Percentiles rank a stretch among this genome's conserved stretches.
Evolutionary conservation across 768 basidiomycete species (phyloP).

Genomic region (Russula ochroleuca): DNA sequence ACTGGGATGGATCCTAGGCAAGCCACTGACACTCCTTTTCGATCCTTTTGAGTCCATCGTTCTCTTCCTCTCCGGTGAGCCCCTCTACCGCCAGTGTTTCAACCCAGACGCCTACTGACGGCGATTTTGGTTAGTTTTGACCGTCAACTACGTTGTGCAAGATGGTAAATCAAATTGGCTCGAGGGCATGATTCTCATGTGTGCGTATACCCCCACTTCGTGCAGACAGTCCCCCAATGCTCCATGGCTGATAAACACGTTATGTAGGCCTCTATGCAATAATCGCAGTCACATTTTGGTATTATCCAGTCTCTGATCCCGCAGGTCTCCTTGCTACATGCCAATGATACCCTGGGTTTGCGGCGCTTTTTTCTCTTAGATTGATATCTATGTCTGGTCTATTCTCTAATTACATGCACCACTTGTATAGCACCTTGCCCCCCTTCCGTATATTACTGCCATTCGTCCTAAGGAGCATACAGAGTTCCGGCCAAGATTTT

Average conservation of each 20-base stretch:
- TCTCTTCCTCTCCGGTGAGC: constrained; percentile 44
- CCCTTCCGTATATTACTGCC: not conserved
- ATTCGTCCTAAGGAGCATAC: not conserved
- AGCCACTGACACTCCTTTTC: constrained; percentile 75
- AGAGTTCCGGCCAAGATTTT: not conserved
- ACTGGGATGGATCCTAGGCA: constrained; percentile 77
- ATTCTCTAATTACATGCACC: not conserved
- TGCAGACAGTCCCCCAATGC: no score
- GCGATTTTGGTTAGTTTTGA: constrained; percentile 51
- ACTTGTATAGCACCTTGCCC: not conserved
- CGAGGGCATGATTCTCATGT: constrained; percentile 70
- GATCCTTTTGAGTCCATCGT: constrained; percentile 32
- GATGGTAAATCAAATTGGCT: constrained; percentile 86
- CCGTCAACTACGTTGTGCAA: constrained; percentile 75
- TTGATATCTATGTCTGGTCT: not conserved
- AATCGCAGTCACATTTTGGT: constrained; percentile 67
- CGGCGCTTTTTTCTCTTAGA: not conserved
- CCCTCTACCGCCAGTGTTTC: not conserved
- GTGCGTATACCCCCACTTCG: constrained; percentile 37
- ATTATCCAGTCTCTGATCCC: constrained; percentile 38
- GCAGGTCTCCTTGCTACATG: constrained; percentile 19
- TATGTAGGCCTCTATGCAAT: constrained; percentile 63
- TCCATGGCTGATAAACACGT: constrained; percentile 12
- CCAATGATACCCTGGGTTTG: not conserved
- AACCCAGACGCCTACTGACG: constrained; percentile 2